A percentile compares a stretch with the other conserved stretches of the same genome.
phyloP scores from a whole-genome alignment of 139 green algal species.

The Micractinium conductrix region DNA sequence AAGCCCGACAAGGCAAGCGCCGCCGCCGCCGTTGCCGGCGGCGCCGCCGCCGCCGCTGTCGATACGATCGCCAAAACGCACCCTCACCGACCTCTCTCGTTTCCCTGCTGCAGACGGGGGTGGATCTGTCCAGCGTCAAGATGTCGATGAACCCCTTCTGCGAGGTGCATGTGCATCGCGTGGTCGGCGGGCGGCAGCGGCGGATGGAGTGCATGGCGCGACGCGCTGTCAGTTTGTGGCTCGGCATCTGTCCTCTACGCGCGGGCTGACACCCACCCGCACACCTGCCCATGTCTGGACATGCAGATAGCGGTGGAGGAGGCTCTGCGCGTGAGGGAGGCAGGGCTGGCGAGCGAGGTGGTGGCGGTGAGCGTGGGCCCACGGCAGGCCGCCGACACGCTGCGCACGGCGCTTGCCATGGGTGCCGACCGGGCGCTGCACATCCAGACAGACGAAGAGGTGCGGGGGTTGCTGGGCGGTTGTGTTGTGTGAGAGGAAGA shows the following conservation, averaged over 20 bases:
- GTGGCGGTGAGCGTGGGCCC: slow-evolving; percentile 87
- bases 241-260: too few relatives aligned
- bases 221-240: too few relatives aligned
- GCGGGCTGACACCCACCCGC: too few relatives aligned
- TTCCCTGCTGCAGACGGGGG: slow-evolving; percentile 74
- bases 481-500: neutral
- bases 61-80: neutral
- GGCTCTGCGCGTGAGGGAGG: slow-evolving; percentile 87
- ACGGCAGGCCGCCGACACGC: slow-evolving; percentile 76
- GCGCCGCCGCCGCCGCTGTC: neutral
- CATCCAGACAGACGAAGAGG: slow-evolving; percentile 52
- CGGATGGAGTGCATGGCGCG: too few relatives aligned
- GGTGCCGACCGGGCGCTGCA: slow-evolving; percentile 89
- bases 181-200: too few relatives aligned
- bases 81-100: neutral
- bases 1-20: slow-evolving; percentile 82
- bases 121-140: slow-evolving; percentile 86
- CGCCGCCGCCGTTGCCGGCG: neutral
- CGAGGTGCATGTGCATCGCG: too few relatives aligned
- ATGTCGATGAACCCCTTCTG: slow-evolving; percentile 98
- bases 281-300: too few relatives aligned
- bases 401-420: slow-evolving; percentile 91
- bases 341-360: slow-evolving; percentile 77
- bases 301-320: slow-evolving; percentile 66
- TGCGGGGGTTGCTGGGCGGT: neutral